Percentiles rank a stretch among this genome's conserved stretches.
Evolutionary conservation across 768 basidiomycete species (phyloP).

Genomic region (Holtermannia corniformis): DNA sequence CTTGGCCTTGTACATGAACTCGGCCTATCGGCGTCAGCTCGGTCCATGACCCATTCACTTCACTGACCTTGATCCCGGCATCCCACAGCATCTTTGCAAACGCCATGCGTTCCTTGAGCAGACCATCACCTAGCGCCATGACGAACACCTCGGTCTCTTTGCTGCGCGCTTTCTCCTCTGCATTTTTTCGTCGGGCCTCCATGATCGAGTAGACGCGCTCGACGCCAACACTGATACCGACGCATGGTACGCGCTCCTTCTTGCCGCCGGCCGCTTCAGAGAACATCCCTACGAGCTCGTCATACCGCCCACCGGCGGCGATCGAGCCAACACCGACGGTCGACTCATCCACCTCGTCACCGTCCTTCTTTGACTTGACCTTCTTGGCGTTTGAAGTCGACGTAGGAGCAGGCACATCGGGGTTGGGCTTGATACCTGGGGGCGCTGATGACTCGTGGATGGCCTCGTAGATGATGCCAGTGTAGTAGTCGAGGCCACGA

Average conservation of each 20-base stretch:
- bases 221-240: conserved; percentile 84
- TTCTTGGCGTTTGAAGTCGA: conserved; percentile 20
- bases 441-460: conserved; percentile 88
- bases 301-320: conserved; percentile 96
- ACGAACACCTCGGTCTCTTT: conserved; percentile 94
- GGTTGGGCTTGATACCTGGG: conserved; percentile 61
- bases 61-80: conserved; percentile 72
- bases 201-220: conserved; percentile 87
- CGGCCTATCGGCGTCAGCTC: conserved; percentile 50
- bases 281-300: conserved; percentile 88
- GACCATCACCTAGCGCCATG: conserved; percentile 68
- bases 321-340: conserved; percentile 96
- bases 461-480: conserved; percentile 96
- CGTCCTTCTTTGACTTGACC: conserved; percentile 44
- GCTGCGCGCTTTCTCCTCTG: conserved; percentile 50
- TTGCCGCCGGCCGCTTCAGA: conserved; percentile 58
- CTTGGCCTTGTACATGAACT: conserved; percentile 85
- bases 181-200: conserved; percentile 68
- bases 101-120: conserved; percentile 72
- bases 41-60: conserved; percentile 1
- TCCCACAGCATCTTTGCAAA: conserved; percentile 72
- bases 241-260: conserved; percentile 59
- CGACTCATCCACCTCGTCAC: conserved; percentile 84
- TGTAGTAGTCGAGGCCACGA: conserved; percentile 97
- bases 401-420: conserved; percentile 44